Conservation (phyloP, 2,329 filamentous ascomycete genomes). For the Dryadomyces quercivorus region DNA sequence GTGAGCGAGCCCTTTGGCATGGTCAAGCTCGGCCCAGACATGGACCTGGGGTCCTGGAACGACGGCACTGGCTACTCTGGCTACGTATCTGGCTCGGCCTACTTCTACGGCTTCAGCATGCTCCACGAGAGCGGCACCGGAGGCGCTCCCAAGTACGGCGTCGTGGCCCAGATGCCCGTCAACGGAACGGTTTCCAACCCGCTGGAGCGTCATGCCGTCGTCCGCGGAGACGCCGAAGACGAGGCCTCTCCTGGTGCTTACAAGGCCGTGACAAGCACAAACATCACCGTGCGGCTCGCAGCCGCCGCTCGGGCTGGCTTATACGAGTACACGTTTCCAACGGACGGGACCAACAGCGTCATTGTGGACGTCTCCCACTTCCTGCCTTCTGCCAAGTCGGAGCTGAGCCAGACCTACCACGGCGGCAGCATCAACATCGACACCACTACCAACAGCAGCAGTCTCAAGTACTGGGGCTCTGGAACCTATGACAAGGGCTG, state of each 20-base stretch:
- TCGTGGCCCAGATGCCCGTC: constrained; percentile 47
- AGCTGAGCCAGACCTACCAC: constrained; percentile 49
- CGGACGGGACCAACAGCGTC: constrained; percentile 17
- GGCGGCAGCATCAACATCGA: constrained; percentile 42
- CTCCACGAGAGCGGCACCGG: constrained; percentile 57
- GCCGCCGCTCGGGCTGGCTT: constrained; percentile 45
- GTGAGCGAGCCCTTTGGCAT: constrained; percentile 35
- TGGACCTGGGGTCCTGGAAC: constrained; percentile 25
- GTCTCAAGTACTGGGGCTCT: constrained; percentile 41
- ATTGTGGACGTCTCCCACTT: constrained; percentile 56
- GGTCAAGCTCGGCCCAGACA: constrained; percentile 37
- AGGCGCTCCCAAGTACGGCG: constrained; percentile 58
- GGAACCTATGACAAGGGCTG: constrained; percentile 55
- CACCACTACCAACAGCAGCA: constrained; percentile 11
- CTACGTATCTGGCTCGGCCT: constrained; percentile 23
- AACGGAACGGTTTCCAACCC: constrained; percentile 21
- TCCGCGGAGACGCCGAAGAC: constrained; percentile 31
- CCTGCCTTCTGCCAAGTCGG: constrained; percentile 49
- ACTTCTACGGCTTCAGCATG: constrained; percentile 46
- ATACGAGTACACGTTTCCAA: constrained; percentile 44
- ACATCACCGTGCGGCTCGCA: constrained; percentile 43
- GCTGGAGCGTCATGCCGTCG: constrained; percentile 40
- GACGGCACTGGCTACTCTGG: constrained; percentile 38
- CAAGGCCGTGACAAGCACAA: constrained; percentile 39
- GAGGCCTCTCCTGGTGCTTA: constrained; percentile 48